Evolutionary conservation across 441 rosid genomes (phyloP), one percentile per base, ranked within the genome.

Genomic region (Eruca vesicaria): DNA sequence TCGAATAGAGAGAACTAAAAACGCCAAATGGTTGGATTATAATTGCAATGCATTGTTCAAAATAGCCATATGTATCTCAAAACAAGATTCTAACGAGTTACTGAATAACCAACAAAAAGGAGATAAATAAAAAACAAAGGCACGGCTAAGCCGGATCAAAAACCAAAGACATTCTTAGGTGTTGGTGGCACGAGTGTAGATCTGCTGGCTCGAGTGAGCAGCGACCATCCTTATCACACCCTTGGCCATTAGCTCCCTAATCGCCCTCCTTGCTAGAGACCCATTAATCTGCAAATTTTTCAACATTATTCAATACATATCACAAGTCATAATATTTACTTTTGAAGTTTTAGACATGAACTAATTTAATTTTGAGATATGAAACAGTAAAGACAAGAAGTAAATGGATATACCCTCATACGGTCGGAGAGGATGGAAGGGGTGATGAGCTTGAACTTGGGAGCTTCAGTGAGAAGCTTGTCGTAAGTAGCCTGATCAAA

Each of bases 201-300:
- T 83, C 81, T 86, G 90, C 81, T 86, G 90, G 81, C 90, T 82
- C 0, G 88, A 73, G 70, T 84, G 88, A 28, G 85, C 80, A n/a
- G 82, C 80, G 2, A 86, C 84, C 90, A 84, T 86, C 81, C 90
- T 77, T 61, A 84, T 84, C 71, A 81, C 67, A 58, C 90, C 90
- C 68, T 82, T 83, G 0, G 90, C 88, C 90, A 86, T 86, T 55
- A 84, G 78, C 78, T 84, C 90, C 78, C 72, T 80, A 19, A 86
- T 86, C 8, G 90, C 88, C 69, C 76, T 76, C 68, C 90, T 78
- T 3, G 88, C 88, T 38, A 86, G 79, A 1, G 90, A 86, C 3
- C 90, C 90, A 14, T 63, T 86, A 2, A 86, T 78, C 87, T 86
- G 72, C 3, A 1, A 64, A 2, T 20, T 31, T 3, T 23, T 7